Evolutionary conservation across 345 rosid genomes (phyloP).

Genomic region (Clausena lansium): DNA sequence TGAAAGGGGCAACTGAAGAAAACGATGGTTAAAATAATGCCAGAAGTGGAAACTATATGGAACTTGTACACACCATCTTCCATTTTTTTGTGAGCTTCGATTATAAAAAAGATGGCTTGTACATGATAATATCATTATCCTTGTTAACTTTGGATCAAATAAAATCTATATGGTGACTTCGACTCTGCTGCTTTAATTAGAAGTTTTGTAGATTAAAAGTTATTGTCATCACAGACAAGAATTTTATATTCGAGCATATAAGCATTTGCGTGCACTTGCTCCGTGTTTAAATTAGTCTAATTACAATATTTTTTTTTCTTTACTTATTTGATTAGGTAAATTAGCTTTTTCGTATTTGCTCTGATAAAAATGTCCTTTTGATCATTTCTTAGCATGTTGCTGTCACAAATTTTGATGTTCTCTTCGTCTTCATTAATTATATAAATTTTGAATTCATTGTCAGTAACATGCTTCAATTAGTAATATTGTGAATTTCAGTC

Average conservation of each 20-base stretch:
- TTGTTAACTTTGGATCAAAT: background rate
- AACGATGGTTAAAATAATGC: background rate
- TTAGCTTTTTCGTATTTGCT: no score
- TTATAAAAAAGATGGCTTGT: conserved; percentile 9
- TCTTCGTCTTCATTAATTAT: background rate
- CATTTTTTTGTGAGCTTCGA: background rate
- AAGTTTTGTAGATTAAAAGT: background rate
- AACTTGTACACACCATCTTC: conserved; percentile 4
- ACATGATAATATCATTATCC: background rate
- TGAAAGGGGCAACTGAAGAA: conserved; percentile 3
- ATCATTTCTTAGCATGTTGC: background rate
- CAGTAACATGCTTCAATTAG: background rate
- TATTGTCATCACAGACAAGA: background rate
- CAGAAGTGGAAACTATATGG: background rate
- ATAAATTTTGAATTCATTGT: background rate
- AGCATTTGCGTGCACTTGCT: background rate
- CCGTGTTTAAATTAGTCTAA: background rate
- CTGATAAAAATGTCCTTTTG: no score
- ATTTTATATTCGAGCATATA: background rate
- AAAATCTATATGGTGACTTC: background rate
- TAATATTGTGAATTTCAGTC: background rate
- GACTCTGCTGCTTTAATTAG: background rate
- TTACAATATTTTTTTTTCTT: background rate
- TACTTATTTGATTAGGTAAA: background rate
- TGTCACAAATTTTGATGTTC: background rate